phyloP scores from a whole-genome alignment of 148 eudicot species.

The Rhododendron mucronatum region DNA sequence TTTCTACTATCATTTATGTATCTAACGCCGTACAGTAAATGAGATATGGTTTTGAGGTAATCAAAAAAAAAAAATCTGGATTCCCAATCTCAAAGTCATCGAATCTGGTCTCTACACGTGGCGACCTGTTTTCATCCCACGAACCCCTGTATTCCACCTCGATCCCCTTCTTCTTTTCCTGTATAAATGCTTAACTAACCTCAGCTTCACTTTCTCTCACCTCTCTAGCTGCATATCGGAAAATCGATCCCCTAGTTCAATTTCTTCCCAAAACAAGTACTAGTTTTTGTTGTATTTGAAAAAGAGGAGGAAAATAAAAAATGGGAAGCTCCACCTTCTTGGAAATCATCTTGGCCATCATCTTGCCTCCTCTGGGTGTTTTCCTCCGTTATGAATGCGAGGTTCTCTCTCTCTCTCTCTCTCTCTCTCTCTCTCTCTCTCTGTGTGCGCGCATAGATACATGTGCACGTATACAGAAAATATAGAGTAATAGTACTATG shows the following conservation, averaged over 20 bases:
- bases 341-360: constrained; percentile 47
- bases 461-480: too few relatives aligned
- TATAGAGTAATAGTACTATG: too few relatives aligned
- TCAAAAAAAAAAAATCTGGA: too few relatives aligned
- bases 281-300: neutral
- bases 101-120: constrained; percentile 4
- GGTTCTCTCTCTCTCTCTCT: constrained; percentile 15
- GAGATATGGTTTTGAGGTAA: too few relatives aligned
- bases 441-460: too few relatives aligned
- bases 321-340: constrained; percentile 27
- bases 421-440: neutral
- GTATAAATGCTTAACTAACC: constrained; percentile 2
- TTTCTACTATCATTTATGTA: too few relatives aligned
- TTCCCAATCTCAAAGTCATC: neutral
- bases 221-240: neutral
- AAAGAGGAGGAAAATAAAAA: neutral
- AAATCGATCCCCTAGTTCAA: neutral
- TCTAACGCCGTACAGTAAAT: too few relatives aligned
- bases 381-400: constrained; percentile 44
- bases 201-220: neutral
- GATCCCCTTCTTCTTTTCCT: too few relatives aligned
- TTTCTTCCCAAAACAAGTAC: neutral
- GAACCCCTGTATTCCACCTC: too few relatives aligned
- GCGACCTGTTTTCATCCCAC: neutral
- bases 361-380: constrained; percentile 59